These are phyloP conservation scores for Serendipita sp. DNA, from an alignment of 768 basidiomycete genomes.

Conservation along the genomic window DNA sequence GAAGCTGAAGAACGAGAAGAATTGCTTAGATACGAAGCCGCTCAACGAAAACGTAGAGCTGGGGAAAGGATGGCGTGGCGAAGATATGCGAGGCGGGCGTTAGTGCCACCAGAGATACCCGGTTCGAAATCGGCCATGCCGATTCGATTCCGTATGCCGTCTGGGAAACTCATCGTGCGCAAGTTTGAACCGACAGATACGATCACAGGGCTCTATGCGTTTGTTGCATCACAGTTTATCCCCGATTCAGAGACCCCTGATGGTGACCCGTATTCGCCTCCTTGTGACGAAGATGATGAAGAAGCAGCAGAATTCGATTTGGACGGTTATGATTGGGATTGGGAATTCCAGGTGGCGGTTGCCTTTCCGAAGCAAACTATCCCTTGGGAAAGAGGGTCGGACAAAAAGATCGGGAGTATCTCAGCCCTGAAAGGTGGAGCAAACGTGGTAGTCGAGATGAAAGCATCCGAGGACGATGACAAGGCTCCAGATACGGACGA, in stretches of 20 bases:
- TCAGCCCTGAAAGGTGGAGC: constrained; percentile 16
- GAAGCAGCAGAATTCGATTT: constrained; percentile 17
- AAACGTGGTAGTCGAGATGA: constrained; percentile 18
- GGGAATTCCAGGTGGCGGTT: constrained; percentile 53
- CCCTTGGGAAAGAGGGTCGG: constrained; percentile 26
- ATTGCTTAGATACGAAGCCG: constrained; percentile 12
- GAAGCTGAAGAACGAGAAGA: constrained; percentile 11
- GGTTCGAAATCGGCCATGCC: constrained; percentile 26
- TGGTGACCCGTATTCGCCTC: constrained; percentile 29
- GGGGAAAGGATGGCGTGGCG: constrained; percentile 36
- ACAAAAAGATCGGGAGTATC: constrained; percentile 18
- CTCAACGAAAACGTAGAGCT: constrained; percentile 8
- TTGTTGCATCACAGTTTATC: constrained; percentile 47
- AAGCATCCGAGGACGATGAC: not conserved
- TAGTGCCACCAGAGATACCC: constrained; percentile 25
- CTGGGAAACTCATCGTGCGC: constrained; percentile 37
- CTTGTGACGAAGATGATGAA: constrained; percentile 14
- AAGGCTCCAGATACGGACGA: not conserved
- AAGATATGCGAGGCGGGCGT: constrained; percentile 35
- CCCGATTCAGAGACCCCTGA: constrained; percentile 24
- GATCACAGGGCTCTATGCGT: constrained; percentile 53
- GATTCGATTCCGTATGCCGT: constrained; percentile 40
- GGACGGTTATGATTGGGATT: constrained; percentile 32
- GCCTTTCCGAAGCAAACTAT: constrained; percentile 40
- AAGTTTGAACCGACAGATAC: constrained; percentile 34